phyloP scores from a whole-genome alignment of 441 rosid genomes.

The Adansonia gregorii region DNA sequence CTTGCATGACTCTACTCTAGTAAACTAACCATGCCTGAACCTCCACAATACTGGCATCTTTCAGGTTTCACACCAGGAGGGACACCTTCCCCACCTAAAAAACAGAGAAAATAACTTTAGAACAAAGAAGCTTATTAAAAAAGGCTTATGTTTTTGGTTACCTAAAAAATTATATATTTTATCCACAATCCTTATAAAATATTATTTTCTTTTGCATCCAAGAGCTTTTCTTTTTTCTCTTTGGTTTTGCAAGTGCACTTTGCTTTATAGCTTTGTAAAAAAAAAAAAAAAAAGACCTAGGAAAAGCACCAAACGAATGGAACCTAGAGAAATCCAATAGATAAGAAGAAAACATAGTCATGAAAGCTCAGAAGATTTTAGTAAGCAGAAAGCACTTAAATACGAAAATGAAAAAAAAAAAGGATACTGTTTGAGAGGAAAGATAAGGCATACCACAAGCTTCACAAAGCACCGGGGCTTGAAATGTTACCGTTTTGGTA shows the following conservation, averaged over 20 bases:
- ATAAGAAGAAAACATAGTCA: neutral
- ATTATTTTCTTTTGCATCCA: neutral
- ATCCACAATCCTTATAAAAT: neutral
- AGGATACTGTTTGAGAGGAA: constrained; percentile 1
- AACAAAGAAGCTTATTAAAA: neutral
- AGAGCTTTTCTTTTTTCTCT: neutral
- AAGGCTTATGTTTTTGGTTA: neutral
- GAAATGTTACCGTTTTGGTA: constrained; percentile 75
- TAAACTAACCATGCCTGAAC: constrained; percentile 87
- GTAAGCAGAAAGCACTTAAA: neutral
- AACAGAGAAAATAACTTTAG: constrained; percentile 20
- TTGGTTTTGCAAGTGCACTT: too few relatives aligned
- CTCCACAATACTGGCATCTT: constrained; percentile 80
- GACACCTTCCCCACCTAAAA: constrained; percentile 89
- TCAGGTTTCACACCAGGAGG: constrained; percentile 98
- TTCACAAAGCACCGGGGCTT: constrained; percentile 81
- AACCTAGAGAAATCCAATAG: neutral
- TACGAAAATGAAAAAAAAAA: neutral
- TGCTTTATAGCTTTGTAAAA: neutral
- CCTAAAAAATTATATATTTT: neutral
- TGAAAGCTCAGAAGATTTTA: neutral
- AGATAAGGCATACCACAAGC: constrained; percentile 70
- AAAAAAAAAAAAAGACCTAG: neutral
- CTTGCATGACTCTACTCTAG: neutral
- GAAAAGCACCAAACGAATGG: neutral